Evolutionary conservation across 2,329 filamentous ascomycete species (phyloP).

Genomic region (Pyrenophora seminiperda): DNA sequence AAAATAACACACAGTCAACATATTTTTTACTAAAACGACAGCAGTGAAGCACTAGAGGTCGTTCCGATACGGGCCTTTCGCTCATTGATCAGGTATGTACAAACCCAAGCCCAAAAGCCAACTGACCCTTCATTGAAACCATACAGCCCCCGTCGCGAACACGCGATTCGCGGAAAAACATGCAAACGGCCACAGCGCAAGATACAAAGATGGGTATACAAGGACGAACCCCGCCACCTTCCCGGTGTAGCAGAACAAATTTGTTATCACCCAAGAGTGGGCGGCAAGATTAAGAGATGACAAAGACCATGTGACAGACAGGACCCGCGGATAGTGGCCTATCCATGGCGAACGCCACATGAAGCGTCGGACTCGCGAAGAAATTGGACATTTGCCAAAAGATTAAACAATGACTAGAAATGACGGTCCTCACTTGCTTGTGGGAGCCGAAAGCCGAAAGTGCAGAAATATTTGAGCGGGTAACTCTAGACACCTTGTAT

Average conservation of each 20-base stretch:
- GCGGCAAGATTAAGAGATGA: background rate
- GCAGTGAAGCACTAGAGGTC: slow-evolving; percentile 8
- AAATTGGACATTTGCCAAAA: slow-evolving; percentile 12
- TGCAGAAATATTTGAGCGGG: background rate
- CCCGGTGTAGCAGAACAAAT: slow-evolving; percentile 20
- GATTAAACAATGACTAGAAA: slow-evolving; percentile 21
- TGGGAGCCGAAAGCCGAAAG: slow-evolving; percentile 6
- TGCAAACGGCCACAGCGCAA: slow-evolving; percentile 14
- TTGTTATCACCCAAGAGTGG: slow-evolving; percentile 8
- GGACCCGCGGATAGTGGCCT: background rate
- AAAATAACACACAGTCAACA: background rate
- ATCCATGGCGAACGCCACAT: background rate
- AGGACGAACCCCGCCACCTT: slow-evolving; percentile 30
- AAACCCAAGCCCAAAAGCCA: slow-evolving; percentile 11
- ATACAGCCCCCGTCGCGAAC: slow-evolving; percentile 2
- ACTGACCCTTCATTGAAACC: slow-evolving; percentile 1
- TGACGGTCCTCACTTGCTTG: background rate
- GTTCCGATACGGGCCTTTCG: background rate
- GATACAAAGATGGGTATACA: slow-evolving; percentile 45
- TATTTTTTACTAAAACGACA: slow-evolving; percentile 1
- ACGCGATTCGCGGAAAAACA: background rate
- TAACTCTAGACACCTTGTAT: background rate
- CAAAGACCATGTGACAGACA: background rate
- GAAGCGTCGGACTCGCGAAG: background rate
- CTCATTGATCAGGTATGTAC: slow-evolving; percentile 25